Conservation (phyloP, 2,329 filamentous ascomycete species). For the Tolypocladium ophioglossoides region DNA sequence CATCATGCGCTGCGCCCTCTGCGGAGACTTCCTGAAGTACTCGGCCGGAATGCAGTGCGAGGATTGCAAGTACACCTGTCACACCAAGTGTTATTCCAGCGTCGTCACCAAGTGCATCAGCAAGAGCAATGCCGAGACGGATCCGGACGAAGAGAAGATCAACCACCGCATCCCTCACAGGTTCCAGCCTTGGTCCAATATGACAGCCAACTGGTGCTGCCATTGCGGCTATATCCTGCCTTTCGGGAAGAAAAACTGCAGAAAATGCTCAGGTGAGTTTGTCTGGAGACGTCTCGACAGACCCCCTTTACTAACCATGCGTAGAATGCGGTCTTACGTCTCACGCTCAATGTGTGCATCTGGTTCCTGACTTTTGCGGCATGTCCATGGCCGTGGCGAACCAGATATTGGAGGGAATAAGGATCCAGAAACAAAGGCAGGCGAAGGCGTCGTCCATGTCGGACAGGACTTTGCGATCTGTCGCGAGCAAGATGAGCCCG, state of each 20-base stretch:
- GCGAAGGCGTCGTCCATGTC: conserved; percentile 48
- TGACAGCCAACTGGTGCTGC: conserved; percentile 98
- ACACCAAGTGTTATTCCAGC: conserved; percentile 92
- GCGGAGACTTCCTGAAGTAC: conserved; percentile 97
- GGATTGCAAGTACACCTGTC: conserved; percentile 99
- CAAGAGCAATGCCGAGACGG: conserved; percentile 96
- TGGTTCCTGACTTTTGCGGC: conserved; percentile 96
- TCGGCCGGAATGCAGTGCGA: conserved; percentile 98
- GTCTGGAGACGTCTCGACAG: not conserved
- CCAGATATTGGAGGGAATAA: conserved; percentile 79
- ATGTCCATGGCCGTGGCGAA: conserved; percentile 99
- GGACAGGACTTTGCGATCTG: conserved; percentile 54
- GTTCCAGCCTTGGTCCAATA: conserved; percentile 92
- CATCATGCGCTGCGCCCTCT: conserved; percentile 98
- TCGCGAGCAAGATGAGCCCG: conserved; percentile 34
- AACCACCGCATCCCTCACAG: conserved; percentile 98
- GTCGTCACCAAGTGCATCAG: conserved; percentile 99
- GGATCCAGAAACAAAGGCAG: conserved; percentile 62
- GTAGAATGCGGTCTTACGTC: conserved; percentile 84
- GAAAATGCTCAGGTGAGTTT: conserved; percentile 72
- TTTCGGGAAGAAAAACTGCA: conserved; percentile 87
- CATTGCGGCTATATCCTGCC: conserved; percentile 95
- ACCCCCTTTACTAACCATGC: conserved; percentile 1
- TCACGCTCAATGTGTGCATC: conserved; percentile 82
- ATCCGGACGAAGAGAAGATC: conserved; percentile 98